Percentiles rank a stretch among this genome's conserved stretches.
Evolutionary conservation across 495 filamentous ascomycete genomes (phyloP).

Genomic region (Aspergillus wentii): DNA sequence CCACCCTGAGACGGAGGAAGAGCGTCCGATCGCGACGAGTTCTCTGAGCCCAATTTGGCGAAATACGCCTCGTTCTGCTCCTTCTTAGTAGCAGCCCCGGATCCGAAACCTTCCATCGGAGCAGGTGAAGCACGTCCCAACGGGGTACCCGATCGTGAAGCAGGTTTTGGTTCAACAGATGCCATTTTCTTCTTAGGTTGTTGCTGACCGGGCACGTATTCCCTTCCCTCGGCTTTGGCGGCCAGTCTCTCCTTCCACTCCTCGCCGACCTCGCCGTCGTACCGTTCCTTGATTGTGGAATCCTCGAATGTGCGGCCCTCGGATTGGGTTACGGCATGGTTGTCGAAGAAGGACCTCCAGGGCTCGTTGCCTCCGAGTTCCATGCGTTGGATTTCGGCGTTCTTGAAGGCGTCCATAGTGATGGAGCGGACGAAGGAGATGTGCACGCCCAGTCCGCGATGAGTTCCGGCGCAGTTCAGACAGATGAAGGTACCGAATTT

Average conservation of each 20-base stretch:
- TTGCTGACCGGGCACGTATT: constrained; percentile 68
- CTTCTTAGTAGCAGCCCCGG: constrained; percentile 40
- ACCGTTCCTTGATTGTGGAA: constrained; percentile 73
- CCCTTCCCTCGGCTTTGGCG: constrained; percentile 76
- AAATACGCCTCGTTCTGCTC: constrained; percentile 85
- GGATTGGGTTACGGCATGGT: constrained; percentile 57
- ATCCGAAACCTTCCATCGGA: constrained; percentile 17
- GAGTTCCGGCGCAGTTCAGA: constrained; percentile 89
- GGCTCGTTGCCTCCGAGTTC: constrained; percentile 75
- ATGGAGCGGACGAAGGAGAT: constrained; percentile 96
- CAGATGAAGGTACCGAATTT: constrained; percentile 93
- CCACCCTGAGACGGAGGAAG: constrained; percentile 85
- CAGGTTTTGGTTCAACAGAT: constrained; percentile 8
- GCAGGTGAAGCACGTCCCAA: constrained; percentile 31
- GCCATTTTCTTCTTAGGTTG: constrained; percentile 29
- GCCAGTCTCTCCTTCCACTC: constrained; percentile 92
- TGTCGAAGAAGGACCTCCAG: constrained; percentile 82
- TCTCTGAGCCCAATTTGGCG: constrained; percentile 72
- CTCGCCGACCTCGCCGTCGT: constrained; percentile 81
- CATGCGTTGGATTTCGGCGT: constrained; percentile 81
- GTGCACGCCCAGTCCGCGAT: constrained; percentile 92
- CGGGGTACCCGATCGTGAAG: constrained; percentile 32
- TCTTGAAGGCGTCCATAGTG: constrained; percentile 97
- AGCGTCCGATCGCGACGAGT: constrained; percentile 66
- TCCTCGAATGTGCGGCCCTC: constrained; percentile 64